phyloP scores from a whole-genome alignment of 2,329 filamentous ascomycete genomes.

The Ophiosphaerella korrae region DNA sequence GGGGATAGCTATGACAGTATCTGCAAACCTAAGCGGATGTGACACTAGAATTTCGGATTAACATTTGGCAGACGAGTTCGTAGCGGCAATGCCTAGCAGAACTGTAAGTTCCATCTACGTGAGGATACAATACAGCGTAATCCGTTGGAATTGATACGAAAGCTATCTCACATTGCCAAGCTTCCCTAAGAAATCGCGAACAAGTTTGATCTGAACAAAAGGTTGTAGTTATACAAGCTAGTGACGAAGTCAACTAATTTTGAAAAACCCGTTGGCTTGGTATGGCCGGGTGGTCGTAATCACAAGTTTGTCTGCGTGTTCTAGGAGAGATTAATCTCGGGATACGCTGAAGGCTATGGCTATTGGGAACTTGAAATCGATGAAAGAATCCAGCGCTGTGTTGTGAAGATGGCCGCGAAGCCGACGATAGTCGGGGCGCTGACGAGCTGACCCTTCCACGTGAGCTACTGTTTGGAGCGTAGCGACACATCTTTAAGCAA shows the following conservation, averaged over 20 bases:
- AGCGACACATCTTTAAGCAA: constrained; percentile 25
- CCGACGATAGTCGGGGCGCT: constrained; percentile 34
- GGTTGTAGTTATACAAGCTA: constrained; percentile 47
- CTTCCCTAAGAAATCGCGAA: constrained; percentile 41
- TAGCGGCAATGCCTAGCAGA: constrained; percentile 48
- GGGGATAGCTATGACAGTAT: constrained; percentile 21
- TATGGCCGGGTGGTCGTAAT: constrained; percentile 53
- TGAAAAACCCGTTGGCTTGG: constrained; percentile 6
- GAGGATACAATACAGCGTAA: constrained; percentile 25
- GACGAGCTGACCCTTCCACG: neutral
- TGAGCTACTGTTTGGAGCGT: neutral
- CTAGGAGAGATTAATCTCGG: too few species aligned
- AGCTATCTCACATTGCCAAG: too few species aligned
- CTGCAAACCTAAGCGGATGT: constrained; percentile 30
- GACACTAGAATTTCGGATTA: constrained; percentile 44
- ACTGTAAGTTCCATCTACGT: constrained; percentile 60
- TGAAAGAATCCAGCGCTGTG: constrained; percentile 41
- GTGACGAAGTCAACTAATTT: too few species aligned
- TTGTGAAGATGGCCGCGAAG: constrained; percentile 31
- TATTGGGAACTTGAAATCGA: constrained; percentile 30
- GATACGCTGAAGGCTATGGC: constrained; percentile 42
- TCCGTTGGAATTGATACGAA: constrained; percentile 28
- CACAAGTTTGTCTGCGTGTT: constrained; percentile 57
- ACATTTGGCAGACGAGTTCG: constrained; percentile 52
- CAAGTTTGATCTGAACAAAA: constrained; percentile 54